Evolutionary conservation across 176 grass and related monocot genomes (phyloP).

Genomic region (Bothriochloa decipiens): DNA sequence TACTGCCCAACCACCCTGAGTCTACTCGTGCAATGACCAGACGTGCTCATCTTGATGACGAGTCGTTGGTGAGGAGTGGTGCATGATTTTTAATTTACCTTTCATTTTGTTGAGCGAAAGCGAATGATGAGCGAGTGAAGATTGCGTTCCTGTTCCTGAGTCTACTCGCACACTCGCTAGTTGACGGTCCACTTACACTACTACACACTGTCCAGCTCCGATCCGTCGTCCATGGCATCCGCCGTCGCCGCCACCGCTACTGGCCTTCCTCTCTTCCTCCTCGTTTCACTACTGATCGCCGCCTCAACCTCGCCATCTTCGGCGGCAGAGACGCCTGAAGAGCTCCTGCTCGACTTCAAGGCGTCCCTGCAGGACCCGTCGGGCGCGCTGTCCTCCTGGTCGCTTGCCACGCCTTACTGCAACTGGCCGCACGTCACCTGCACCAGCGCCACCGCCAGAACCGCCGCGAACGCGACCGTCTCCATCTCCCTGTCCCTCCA

Average conservation of each 20-base stretch:
- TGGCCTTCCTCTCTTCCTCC: conserved; percentile 17
- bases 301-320: neutral
- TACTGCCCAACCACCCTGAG: neutral
- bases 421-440: conserved; percentile 74
- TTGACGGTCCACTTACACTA: neutral
- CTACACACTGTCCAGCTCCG: neutral
- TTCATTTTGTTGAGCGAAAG: neutral
- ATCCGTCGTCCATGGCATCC: conserved; percentile 45
- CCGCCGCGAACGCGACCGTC: neutral
- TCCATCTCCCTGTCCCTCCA: conserved; percentile 49
- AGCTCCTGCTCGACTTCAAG: conserved; percentile 68
- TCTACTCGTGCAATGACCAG: neutral
- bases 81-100: neutral
- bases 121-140: neutral
- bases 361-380: conserved; percentile 55
- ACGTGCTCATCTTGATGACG: neutral
- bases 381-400: conserved; percentile 62
- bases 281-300: conserved; percentile 22
- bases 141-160: neutral
- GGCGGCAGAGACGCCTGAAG: neutral
- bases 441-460: conserved; percentile 29
- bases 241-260: neutral
- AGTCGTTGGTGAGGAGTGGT: neutral
- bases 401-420: conserved; percentile 49
- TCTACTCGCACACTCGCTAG: neutral